These are phyloP conservation scores for Bothriochloa decipiens DNA, from an alignment of 176 grass and related monocot species.

Conservation along the genomic window DNA sequence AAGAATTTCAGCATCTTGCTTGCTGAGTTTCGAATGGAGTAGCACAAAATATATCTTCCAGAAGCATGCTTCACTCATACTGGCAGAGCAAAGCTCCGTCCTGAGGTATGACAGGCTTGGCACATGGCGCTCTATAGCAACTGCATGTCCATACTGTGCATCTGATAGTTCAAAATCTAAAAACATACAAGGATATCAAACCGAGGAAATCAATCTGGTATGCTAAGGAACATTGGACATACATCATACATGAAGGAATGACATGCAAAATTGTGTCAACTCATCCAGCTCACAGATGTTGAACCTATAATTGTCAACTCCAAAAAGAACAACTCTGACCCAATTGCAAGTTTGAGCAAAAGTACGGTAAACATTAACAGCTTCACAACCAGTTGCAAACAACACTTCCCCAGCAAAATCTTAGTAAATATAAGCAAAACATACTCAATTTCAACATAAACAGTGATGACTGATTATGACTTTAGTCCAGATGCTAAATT, in stretches of 20 bases:
- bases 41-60: slow-evolving; percentile 94
- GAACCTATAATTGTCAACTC: slow-evolving; percentile 11
- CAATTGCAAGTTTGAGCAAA: slow-evolving; percentile 9
- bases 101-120: slow-evolving; percentile 67
- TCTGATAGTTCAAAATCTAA: slow-evolving; percentile 78
- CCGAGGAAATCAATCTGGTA: not conserved
- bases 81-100: slow-evolving; percentile 60
- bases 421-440: not conserved
- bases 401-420: not conserved
- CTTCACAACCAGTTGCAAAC: not conserved
- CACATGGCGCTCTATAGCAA: slow-evolving; percentile 59
- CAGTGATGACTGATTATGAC: not conserved
- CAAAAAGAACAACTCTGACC: slow-evolving; percentile 23
- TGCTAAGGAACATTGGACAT: not conserved
- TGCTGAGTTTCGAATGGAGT: slow-evolving; percentile 63
- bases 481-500: not conserved
- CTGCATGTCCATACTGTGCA: slow-evolving; percentile 64
- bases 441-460: not conserved
- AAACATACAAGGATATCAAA: slow-evolving; percentile 26
- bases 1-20: slow-evolving; percentile 64
- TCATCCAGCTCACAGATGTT: slow-evolving; percentile 12
- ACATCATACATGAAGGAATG: slow-evolving; percentile 15
- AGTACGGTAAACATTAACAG: not conserved
- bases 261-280: slow-evolving; percentile 10
- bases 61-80: slow-evolving; percentile 75